Evolutionary conservation across 441 rosid genomes (phyloP).

Genomic region (Jatropha podagrica): DNA sequence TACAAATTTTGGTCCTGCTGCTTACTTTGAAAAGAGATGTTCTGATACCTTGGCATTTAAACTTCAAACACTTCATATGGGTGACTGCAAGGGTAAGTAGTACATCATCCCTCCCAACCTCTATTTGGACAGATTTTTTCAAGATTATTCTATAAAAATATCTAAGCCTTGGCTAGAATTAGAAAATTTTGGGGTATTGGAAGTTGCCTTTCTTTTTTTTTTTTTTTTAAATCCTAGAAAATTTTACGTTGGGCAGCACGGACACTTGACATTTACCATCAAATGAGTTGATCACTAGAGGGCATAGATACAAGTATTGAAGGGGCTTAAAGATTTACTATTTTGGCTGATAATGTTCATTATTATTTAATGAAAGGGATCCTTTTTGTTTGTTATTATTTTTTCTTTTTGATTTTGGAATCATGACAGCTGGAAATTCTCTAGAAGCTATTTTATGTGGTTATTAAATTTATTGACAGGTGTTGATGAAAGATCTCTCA

Average conservation of each 20-base stretch:
- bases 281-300: not conserved
- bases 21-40: conserved; percentile 28
- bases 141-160: conserved; percentile 3
- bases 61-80: conserved; percentile 70
- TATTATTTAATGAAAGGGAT: not conserved
- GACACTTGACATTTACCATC: not conserved
- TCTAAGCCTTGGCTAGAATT: not conserved
- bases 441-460: not conserved
- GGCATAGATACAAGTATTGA: not conserved
- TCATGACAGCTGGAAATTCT: not conserved
- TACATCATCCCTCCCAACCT: conserved; percentile 16
- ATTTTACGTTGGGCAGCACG: not conserved
- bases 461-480: conserved; percentile 41
- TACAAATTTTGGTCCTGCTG: conserved; percentile 28
- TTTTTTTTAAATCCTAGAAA: not conserved
- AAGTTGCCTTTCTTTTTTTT: too few species aligned
- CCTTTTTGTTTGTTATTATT: not conserved
- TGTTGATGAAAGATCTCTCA: conserved; percentile 46
- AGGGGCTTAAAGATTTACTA: not conserved
- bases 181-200: not conserved
- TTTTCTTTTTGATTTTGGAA: conserved; percentile 10
- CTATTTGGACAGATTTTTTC: conserved; percentile 13
- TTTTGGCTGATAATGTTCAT: not conserved
- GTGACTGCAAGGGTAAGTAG: conserved; percentile 69
- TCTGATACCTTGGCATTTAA: conserved; percentile 42